A percentile compares a stretch with the other conserved stretches of the same genome.
phyloP scores from a whole-genome alignment of 1,139 yeast genomes.

The Blastobotrys elegans region DNA sequence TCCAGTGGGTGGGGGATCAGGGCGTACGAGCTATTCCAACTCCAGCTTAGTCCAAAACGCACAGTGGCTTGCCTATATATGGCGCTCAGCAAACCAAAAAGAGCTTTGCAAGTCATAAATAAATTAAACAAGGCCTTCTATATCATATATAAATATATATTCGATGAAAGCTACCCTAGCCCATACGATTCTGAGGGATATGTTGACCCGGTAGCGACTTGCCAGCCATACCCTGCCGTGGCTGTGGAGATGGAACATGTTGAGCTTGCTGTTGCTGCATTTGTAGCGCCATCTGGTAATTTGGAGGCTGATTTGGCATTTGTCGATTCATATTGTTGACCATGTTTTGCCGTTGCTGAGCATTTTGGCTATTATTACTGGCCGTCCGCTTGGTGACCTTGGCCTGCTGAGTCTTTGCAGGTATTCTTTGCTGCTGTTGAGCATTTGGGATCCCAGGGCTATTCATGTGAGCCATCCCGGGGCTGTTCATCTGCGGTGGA shows the following conservation, averaged over 20 bases:
- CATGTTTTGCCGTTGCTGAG: not conserved
- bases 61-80: too few relatives aligned
- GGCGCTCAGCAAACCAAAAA: too few relatives aligned
- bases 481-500: slow-evolving; percentile 1
- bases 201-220: slow-evolving; percentile 18
- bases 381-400: slow-evolving; percentile 13
- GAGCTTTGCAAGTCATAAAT: too few relatives aligned
- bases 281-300: slow-evolving; percentile 1
- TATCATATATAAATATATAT: too few relatives aligned
- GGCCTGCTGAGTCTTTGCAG: slow-evolving; percentile 10
- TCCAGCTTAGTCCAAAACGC: too few relatives aligned
- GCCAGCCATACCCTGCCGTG: slow-evolving; percentile 14
- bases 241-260: not conserved
- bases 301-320: not conserved
- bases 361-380: not conserved
- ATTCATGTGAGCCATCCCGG: not conserved
- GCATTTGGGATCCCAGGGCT: not conserved
- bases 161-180: not conserved
- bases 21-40: too few relatives aligned
- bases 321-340: not conserved
- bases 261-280: not conserved
- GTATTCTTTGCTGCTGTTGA: not conserved
- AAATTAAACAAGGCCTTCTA: too few relatives aligned
- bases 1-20: too few relatives aligned
- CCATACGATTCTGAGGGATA: not conserved